Percentiles rank a stretch among this genome's conserved stretches.
Conservation (phyloP, 108 stramenopile genomes). For the Aureococcus anophagefferens region DNA sequence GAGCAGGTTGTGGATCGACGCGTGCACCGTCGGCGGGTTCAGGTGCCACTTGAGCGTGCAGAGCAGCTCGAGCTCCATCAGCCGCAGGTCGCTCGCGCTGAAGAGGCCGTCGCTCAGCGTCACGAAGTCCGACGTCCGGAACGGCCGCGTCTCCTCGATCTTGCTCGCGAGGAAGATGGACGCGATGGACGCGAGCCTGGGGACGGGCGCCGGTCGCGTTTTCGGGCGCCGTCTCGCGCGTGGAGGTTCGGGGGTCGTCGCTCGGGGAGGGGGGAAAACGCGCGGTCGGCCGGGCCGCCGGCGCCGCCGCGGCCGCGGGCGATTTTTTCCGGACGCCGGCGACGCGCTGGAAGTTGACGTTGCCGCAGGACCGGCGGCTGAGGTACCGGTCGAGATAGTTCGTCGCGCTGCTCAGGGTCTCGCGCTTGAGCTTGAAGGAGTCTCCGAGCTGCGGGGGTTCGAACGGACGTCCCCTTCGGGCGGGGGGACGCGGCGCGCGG, state of each 20-base stretch:
- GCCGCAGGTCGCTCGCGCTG: conserved; percentile 8
- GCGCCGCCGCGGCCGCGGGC: too few relatives aligned
- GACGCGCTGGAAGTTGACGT: not conserved
- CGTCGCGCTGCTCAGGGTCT: conserved; percentile 7
- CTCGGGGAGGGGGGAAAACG: too few relatives aligned
- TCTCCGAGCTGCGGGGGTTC: conserved; percentile 11
- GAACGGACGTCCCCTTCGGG: not conserved
- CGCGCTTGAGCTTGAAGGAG: not conserved
- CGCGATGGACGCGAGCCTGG: conserved; percentile 6
- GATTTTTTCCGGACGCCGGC: too few relatives aligned
- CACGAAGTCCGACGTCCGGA: conserved; percentile 6
- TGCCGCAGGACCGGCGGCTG: not conserved
- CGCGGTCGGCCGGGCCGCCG: too few relatives aligned
- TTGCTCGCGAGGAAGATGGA: conserved; percentile 12
- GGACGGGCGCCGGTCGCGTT: too few relatives aligned
- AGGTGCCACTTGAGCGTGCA: conserved; percentile 16
- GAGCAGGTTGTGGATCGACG: not conserved
- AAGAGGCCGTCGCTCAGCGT: conserved; percentile 7
- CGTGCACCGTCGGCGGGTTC: conserved; percentile 5
- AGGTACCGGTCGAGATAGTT: conserved; percentile 15
- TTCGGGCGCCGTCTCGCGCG: too few relatives aligned
- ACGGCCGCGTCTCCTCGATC: conserved; percentile 11
- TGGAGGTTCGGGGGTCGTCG: too few relatives aligned
- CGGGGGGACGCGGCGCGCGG: too few relatives aligned
- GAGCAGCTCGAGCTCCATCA: conserved; percentile 19